These are phyloP conservation scores for Prunus armeniaca DNA, from an alignment of 306 rosid species.

Conservation along the genomic window DNA sequence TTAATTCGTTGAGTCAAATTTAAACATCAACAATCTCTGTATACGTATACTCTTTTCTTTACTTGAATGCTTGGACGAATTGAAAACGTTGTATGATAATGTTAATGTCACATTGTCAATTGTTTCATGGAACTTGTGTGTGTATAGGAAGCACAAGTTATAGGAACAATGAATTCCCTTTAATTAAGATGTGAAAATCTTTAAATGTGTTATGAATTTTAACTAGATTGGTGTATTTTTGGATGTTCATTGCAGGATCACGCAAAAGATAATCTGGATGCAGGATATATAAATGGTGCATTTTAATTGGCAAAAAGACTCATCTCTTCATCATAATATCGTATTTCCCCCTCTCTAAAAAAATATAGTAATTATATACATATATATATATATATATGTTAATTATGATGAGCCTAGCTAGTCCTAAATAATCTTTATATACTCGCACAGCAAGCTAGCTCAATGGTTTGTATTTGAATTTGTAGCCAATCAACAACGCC, in stretches of 20 bases:
- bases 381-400: not conserved
- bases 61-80: too few species aligned
- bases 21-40: too few species aligned
- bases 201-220: not conserved
- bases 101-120: not conserved
- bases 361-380: not conserved
- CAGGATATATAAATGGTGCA: not conserved
- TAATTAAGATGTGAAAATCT: not conserved
- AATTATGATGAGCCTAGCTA: constrained; percentile 1
- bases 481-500: not conserved
- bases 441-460: constrained; percentile 6
- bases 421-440: constrained; percentile 10
- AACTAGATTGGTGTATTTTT: not conserved
- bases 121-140: not conserved
- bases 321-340: not conserved
- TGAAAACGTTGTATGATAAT: too few species aligned
- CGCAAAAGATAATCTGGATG: not conserved
- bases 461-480: not conserved
- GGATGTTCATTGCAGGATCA: not conserved
- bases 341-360: not conserved
- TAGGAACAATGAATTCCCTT: not conserved
- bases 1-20: too few species aligned
- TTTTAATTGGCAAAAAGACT: not conserved
- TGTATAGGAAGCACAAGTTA: not conserved
- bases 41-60: too few species aligned